Conservation (phyloP, 306 rosid species). For the Medicago arabica region DNA sequence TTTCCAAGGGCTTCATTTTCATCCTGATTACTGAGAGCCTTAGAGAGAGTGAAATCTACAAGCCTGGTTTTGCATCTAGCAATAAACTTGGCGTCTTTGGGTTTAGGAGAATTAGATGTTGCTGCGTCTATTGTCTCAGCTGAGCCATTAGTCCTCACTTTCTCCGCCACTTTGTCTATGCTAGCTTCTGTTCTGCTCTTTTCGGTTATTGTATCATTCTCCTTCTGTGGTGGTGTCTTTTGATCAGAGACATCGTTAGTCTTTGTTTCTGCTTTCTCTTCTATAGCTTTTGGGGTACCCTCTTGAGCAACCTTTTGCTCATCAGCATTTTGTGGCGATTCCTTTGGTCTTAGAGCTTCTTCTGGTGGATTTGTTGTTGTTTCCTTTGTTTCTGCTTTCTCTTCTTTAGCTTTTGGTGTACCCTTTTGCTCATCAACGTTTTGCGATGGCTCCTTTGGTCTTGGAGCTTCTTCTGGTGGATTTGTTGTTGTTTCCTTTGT, state of each 20-base stretch:
- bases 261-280: constrained; percentile 31
- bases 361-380: neutral
- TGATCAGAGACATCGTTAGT: constrained; percentile 26
- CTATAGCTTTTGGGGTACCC: constrained; percentile 27
- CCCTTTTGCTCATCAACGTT: constrained; percentile 36
- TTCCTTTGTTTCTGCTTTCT: constrained; percentile 21
- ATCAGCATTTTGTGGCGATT: constrained; percentile 31
- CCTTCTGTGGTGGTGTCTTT: constrained; percentile 34
- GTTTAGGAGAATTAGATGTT: constrained; percentile 21
- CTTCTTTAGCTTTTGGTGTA: constrained; percentile 28
- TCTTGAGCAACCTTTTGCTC: constrained; percentile 14
- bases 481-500: neutral
- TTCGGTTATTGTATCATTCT: constrained; percentile 36
- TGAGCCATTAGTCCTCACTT: constrained; percentile 26
- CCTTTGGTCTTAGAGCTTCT: constrained; percentile 27
- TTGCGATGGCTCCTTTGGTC: constrained; percentile 27
- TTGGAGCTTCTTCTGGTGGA: constrained; percentile 13
- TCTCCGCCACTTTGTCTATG: constrained; percentile 10
- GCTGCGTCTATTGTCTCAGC: constrained; percentile 33
- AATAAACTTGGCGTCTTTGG: constrained; percentile 20
- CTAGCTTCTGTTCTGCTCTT: constrained; percentile 32
- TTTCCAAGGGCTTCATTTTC: constrained; percentile 14
- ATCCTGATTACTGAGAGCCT: constrained; percentile 26
- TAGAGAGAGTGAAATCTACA: constrained; percentile 41
- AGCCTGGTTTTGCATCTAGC: constrained; percentile 43